Evolutionary conservation across 192 early-diverging fungal genomes (phyloP).

Genomic region (Dimargaris cristalligena): DNA sequence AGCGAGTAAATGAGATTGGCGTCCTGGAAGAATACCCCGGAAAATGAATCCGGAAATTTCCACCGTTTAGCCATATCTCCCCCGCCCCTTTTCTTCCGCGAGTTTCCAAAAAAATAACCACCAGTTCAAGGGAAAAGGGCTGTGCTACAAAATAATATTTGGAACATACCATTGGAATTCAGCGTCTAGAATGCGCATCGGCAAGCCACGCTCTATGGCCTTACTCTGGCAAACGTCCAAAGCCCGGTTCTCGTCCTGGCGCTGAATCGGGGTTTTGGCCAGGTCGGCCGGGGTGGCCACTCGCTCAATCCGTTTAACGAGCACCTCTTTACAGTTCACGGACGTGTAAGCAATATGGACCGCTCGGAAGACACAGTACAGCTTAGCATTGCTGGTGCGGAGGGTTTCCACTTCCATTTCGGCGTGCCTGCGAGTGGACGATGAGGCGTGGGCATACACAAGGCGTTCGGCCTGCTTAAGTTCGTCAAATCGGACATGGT

Average conservation of each 20-base stretch:
- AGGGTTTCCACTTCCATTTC: constrained; percentile 33
- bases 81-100: no score
- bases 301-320: constrained; percentile 81
- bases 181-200: constrained; percentile 92
- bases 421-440: constrained; percentile 14
- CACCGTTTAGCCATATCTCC: no score
- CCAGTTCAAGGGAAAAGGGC: no score
- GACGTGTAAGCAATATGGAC: constrained; percentile 2
- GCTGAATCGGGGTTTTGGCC: constrained; percentile 57
- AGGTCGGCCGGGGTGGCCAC: constrained; percentile 67
- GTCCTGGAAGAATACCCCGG: no score
- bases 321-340: constrained; percentile 43
- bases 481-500: constrained; percentile 39
- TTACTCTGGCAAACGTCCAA: constrained; percentile 74
- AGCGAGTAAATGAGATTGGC: no score
- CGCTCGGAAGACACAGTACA: constrained; percentile 15
- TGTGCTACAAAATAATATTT: not conserved
- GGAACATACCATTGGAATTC: constrained; percentile 84
- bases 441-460: constrained; percentile 15
- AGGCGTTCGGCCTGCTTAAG: constrained; percentile 24
- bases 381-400: constrained; percentile 28
- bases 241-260: constrained; percentile 80
- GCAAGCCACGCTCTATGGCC: constrained; percentile 74
- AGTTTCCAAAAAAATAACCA: no score
- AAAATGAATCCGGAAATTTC: no score